Conservation (phyloP, 192 early-diverging fungal species). For the Umbelopsis vinacea region DNA sequence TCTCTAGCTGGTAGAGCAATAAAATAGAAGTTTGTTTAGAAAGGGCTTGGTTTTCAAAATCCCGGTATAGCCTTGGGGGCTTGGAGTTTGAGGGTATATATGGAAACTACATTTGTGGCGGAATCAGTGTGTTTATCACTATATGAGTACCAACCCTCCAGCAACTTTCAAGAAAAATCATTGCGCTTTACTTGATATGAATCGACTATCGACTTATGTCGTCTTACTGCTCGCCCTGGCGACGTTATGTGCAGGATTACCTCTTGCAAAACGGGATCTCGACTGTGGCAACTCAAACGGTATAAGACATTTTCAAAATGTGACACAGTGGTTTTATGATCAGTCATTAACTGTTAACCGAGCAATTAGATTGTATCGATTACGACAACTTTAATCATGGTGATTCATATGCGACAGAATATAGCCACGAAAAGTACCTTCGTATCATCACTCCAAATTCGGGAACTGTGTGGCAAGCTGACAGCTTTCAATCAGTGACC, state of each 20-base stretch:
- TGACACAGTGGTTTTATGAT: too few species aligned
- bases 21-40: too few species aligned
- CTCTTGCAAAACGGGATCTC: neutral
- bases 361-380: too few species aligned
- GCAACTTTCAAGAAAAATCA: neutral
- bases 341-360: too few species aligned
- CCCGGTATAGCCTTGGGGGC: too few species aligned
- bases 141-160: neutral
- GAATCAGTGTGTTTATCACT: neutral
- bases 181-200: neutral
- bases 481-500: neutral
- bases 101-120: neutral
- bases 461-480: slow-evolving; percentile 1
- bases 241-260: neutral
- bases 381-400: too few species aligned
- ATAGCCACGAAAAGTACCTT: neutral
- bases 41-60: too few species aligned
- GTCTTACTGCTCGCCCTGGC: neutral
- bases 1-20: too few species aligned
- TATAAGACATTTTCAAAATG: too few species aligned
- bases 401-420: too few species aligned
- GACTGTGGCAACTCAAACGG: too few species aligned
- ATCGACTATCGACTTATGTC: neutral
- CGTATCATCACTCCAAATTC: slow-evolving; percentile 6
- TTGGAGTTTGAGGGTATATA: neutral